phyloP scores from a whole-genome alignment of 306 rosid genomes.

The Psophocarpus tetragonolobus region DNA sequence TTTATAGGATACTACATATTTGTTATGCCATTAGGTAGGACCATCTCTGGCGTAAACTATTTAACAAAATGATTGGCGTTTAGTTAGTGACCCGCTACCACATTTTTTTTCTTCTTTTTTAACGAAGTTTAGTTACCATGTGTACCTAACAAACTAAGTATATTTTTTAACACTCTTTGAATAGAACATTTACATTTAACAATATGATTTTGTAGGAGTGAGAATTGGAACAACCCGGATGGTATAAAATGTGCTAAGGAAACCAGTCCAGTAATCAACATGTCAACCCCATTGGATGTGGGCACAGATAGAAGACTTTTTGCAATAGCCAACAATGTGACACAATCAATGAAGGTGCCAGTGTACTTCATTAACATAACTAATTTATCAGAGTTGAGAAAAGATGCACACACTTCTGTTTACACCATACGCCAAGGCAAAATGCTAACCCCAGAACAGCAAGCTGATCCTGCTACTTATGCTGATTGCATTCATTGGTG shows the following conservation, averaged over 20 bases:
- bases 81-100: neutral
- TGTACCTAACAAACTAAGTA: neutral
- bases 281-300: constrained; percentile 65
- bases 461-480: constrained; percentile 81
- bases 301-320: constrained; percentile 89
- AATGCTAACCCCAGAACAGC: constrained; percentile 81
- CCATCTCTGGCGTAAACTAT: neutral
- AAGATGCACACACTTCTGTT: constrained; percentile 96
- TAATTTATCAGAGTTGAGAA: constrained; percentile 70
- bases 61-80: neutral
- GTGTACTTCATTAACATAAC: constrained; percentile 84
- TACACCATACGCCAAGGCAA: constrained; percentile 92
- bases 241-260: constrained; percentile 95
- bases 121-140: neutral
- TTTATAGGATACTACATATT: neutral
- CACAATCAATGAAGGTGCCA: constrained; percentile 64
- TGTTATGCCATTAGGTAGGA: neutral
- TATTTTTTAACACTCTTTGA: neutral
- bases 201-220: constrained; percentile 60
- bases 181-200: neutral
- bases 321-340: constrained; percentile 55
- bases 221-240: constrained; percentile 90
- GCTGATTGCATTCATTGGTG: constrained; percentile 99
- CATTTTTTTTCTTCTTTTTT: neutral
- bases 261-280: constrained; percentile 67